phyloP scores from a whole-genome alignment of 2,329 filamentous ascomycete species.

The Arthrobotrys iridis region DNA sequence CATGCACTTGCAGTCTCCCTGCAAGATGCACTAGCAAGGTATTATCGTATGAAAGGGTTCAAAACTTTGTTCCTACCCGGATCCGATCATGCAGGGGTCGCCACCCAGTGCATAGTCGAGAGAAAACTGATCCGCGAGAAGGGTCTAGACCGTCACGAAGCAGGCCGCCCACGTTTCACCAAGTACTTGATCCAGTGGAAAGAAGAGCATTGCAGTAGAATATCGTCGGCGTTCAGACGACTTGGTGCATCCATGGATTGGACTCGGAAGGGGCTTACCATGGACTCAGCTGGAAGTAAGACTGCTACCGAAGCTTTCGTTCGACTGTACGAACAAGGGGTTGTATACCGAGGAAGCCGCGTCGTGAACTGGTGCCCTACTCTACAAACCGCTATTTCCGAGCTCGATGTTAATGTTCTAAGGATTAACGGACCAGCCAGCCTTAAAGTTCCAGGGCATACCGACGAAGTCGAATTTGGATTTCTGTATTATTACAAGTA shows the following conservation, averaged over 20 bases:
- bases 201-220: constrained; percentile 52
- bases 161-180: constrained; percentile 53
- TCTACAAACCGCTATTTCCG: constrained; percentile 56
- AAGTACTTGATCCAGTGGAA: constrained; percentile 55
- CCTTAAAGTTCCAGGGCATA: constrained; percentile 36
- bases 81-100: constrained; percentile 57
- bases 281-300: constrained; percentile 46
- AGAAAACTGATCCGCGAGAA: constrained; percentile 55
- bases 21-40: constrained; percentile 57
- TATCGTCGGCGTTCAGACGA: constrained; percentile 52
- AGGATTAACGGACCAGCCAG: constrained; percentile 43
- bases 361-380: constrained; percentile 57
- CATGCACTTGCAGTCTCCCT: constrained; percentile 57
- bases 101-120: constrained; percentile 57
- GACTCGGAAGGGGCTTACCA: constrained; percentile 55
- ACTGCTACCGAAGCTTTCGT: constrained; percentile 57
- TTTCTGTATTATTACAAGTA: constrained; percentile 57
- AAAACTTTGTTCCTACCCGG: constrained; percentile 56
- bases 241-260: constrained; percentile 56
- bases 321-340: constrained; percentile 54
- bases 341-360: constrained; percentile 57
- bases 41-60: constrained; percentile 57
- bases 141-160: constrained; percentile 37
- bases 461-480: constrained; percentile 55
- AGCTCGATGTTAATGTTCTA: constrained; percentile 55